Conservation (phyloP, 2,329 filamentous ascomycete species). For the Cordyceps javanica region DNA sequence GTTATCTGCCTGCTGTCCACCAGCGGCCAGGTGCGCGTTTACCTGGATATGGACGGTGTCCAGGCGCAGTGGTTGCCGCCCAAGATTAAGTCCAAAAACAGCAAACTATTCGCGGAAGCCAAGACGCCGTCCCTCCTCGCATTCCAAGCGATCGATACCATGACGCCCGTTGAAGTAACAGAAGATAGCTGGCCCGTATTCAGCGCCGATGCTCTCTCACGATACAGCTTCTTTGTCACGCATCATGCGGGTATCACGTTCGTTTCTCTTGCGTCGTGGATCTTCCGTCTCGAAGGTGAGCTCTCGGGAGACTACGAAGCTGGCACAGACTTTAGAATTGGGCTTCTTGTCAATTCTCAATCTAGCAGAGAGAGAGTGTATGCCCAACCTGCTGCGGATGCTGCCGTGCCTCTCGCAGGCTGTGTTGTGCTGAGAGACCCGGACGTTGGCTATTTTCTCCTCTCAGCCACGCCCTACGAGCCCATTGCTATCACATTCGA, state of each 20-base stretch:
- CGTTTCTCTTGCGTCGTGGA: slow-evolving; percentile 55
- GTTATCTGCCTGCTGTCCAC: slow-evolving; percentile 55
- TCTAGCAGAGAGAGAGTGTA: slow-evolving; percentile 53
- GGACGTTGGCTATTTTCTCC: slow-evolving; percentile 57
- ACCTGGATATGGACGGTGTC: slow-evolving; percentile 55
- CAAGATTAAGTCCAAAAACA: slow-evolving; percentile 42
- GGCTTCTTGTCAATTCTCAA: slow-evolving; percentile 53
- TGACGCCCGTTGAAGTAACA: slow-evolving; percentile 47
- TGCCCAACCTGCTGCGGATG: slow-evolving; percentile 43
- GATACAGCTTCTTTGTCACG: slow-evolving; percentile 58
- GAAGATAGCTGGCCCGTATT: slow-evolving; percentile 58
- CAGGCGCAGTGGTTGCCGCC: slow-evolving; percentile 62
- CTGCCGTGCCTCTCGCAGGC: slow-evolving; percentile 45
- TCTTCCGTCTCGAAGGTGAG: slow-evolving; percentile 58
- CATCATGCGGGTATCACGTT: slow-evolving; percentile 55
- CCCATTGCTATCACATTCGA: slow-evolving; percentile 56
- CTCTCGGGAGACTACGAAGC: slow-evolving; percentile 49
- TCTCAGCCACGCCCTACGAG: slow-evolving; percentile 53
- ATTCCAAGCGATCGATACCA: slow-evolving; percentile 57
- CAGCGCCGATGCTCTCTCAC: slow-evolving; percentile 53
- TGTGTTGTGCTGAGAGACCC: slow-evolving; percentile 50
- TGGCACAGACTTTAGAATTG: slow-evolving; percentile 56
- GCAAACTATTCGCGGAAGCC: slow-evolving; percentile 31
- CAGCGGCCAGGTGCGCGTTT: slow-evolving; percentile 55
- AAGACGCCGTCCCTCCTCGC: slow-evolving; percentile 47